A percentile compares a stretch with the other conserved stretches of the same genome.
These are phyloP conservation scores for Rhodosporidiobolus odoratus DNA, from an alignment of 768 basidiomycete species.

Conservation along the genomic window DNA sequence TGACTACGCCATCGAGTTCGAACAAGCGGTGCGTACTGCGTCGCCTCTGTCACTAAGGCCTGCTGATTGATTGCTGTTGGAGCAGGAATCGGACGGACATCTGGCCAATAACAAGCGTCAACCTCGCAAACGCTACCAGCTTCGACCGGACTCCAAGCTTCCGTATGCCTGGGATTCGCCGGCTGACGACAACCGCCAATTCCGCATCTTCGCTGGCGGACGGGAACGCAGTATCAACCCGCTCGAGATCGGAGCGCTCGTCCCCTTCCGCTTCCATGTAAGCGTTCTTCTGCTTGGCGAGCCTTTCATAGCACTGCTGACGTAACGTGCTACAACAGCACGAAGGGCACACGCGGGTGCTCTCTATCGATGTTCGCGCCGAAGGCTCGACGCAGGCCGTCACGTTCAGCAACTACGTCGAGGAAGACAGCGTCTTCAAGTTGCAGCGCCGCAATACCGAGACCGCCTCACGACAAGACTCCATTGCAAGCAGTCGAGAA, in stretches of 20 bases:
- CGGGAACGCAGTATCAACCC: slow-evolving; percentile 70
- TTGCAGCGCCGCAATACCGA: slow-evolving; percentile 40
- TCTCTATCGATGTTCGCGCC: slow-evolving; percentile 89
- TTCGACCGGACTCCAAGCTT: slow-evolving; percentile 55
- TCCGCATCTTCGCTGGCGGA: slow-evolving; percentile 61
- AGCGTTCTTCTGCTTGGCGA: slow-evolving; percentile 45
- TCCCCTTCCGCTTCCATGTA: slow-evolving; percentile 82
- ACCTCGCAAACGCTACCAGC: slow-evolving; percentile 51
- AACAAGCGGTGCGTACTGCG: slow-evolving; percentile 60
- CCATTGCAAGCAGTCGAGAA: slow-evolving; percentile 54
- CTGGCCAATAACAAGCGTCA: neutral
- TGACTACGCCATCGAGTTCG: slow-evolving; percentile 61
- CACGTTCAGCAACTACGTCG: slow-evolving; percentile 77
- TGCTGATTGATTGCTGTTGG: neutral
- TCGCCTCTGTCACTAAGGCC: neutral
- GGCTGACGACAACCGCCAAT: slow-evolving; percentile 70
- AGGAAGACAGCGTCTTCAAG: slow-evolving; percentile 81
- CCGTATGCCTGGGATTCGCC: slow-evolving; percentile 93
- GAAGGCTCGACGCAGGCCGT: slow-evolving; percentile 78
- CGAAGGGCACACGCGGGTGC: slow-evolving; percentile 51
- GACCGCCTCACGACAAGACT: slow-evolving; percentile 16
- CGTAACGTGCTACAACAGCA: neutral
- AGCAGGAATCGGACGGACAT: slow-evolving; percentile 36
- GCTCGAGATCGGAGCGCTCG: slow-evolving; percentile 87
- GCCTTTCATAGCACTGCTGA: neutral